phyloP scores from a whole-genome alignment of 164 flowering plant species.

The Dillenia turbinata region DNA sequence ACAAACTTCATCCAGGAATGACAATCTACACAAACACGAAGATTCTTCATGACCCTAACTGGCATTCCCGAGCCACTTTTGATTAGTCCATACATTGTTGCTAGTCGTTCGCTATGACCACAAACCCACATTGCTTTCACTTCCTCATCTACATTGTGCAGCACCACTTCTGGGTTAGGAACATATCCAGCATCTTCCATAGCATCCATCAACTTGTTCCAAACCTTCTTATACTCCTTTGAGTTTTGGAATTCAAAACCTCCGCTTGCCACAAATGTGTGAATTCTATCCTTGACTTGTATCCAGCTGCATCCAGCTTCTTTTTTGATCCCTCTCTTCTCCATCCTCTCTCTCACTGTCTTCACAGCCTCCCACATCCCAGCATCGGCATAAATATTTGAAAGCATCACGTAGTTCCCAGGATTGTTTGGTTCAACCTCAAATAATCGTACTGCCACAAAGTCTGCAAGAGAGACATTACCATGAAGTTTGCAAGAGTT shows the following conservation, averaged over 20 bases:
- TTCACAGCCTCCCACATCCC: constrained; percentile 28
- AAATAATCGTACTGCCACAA: constrained; percentile 24
- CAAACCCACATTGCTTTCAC: constrained; percentile 28
- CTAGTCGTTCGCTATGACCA: constrained; percentile 33
- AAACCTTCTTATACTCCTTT: constrained; percentile 17
- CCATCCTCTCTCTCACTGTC: constrained; percentile 29
- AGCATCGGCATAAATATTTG: constrained; percentile 35
- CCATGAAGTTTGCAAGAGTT: constrained; percentile 29
- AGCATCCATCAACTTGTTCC: constrained; percentile 20
- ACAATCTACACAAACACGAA: constrained; percentile 34
- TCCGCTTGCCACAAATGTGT: constrained; percentile 33
- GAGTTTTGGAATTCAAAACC: constrained; percentile 20
- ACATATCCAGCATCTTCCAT: constrained; percentile 25
- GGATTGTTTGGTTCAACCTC: constrained; percentile 30
- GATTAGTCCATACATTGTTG: constrained; percentile 25
- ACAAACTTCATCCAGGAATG: constrained; percentile 34
- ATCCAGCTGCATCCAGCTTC: constrained; percentile 39
- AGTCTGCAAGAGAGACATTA: constrained; percentile 25
- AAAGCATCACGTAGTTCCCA: constrained; percentile 33
- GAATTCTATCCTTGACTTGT: constrained; percentile 17
- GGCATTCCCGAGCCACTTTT: constrained; percentile 20
- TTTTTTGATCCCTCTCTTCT: constrained; percentile 25
- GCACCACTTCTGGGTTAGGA: constrained; percentile 25
- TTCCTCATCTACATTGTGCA: constrained; percentile 27
- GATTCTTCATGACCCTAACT: constrained; percentile 30